Evolutionary conservation across 768 basidiomycete species (phyloP).

Genomic region (Tephrocybe sp.): DNA sequence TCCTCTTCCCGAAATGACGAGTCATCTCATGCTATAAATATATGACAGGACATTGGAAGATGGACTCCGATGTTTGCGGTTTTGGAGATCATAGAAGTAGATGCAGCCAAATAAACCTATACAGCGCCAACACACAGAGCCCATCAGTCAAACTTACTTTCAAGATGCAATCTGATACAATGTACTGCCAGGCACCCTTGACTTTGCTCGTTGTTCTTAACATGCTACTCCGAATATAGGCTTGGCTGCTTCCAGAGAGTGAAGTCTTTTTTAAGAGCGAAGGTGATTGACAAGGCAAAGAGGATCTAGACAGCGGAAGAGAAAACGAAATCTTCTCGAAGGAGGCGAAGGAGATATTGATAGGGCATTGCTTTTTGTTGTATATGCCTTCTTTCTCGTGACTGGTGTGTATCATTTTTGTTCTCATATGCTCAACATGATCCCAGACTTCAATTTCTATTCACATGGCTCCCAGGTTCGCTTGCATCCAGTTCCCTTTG

Average conservation of each 20-base stretch:
- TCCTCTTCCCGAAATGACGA: too few species aligned
- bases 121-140: too few species aligned
- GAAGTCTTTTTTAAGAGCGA: conserved; percentile 65
- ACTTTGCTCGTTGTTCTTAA: too few species aligned
- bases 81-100: too few species aligned
- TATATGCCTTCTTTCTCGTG: conserved; percentile 60
- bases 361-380: conserved; percentile 75
- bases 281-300: conserved; percentile 51
- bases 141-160: too few species aligned
- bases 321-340: conserved; percentile 71
- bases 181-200: too few species aligned
- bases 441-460: conserved; percentile 50
- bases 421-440: not conserved
- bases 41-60: too few species aligned
- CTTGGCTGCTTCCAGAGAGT: conserved; percentile 77
- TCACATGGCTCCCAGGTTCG: conserved; percentile 48
- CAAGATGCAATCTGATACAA: too few species aligned
- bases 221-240: too few species aligned
- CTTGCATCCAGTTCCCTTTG: conserved; percentile 20
- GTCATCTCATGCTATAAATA: too few species aligned
- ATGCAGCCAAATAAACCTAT: too few species aligned
- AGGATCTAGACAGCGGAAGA: conserved; percentile 52
- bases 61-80: too few species aligned
- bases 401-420: conserved; percentile 9
- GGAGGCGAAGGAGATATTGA: conserved; percentile 76